Conservation (phyloP, 768 basidiomycete species). For the Pisolithus microcarpus region DNA sequence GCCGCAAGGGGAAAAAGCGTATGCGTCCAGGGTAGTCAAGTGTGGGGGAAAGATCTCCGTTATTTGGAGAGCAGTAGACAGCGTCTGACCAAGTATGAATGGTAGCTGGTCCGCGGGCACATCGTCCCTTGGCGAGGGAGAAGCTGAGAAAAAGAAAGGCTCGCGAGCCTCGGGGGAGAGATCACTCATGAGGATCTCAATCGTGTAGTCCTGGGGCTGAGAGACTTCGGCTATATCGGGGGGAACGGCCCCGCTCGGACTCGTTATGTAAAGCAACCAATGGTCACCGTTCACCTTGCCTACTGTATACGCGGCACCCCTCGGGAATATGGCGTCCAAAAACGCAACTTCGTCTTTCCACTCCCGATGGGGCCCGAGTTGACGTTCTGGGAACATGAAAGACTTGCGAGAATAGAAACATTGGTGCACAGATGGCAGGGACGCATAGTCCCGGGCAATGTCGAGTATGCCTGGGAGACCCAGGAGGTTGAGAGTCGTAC, state of each 20-base stretch:
- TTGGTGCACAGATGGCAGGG: conserved; percentile 66
- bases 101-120: conserved; percentile 34
- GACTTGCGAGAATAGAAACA: conserved; percentile 98
- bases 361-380: conserved; percentile 84
- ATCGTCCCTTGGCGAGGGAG: conserved; percentile 42
- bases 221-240: conserved; percentile 10
- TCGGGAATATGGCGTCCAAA: conserved; percentile 81
- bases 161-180: conserved; percentile 68
- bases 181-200: conserved; percentile 97
- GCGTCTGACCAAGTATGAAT: conserved; percentile 22
- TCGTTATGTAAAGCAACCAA: conserved; percentile 93
- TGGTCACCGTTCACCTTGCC: conserved; percentile 98
- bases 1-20: conserved; percentile 91
- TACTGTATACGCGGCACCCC: conserved; percentile 91
- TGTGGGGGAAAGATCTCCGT: conserved; percentile 71
- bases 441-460: conserved; percentile 70
- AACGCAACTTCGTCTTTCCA: conserved; percentile 93
- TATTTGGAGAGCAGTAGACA: conserved; percentile 75
- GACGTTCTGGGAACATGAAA: conserved; percentile 99
- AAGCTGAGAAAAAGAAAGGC: conserved; percentile 60
- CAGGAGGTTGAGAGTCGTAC: conserved; percentile 94
- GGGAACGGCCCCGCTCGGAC: conserved; percentile 34
- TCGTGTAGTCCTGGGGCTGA: conserved; percentile 72
- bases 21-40: conserved; percentile 83
- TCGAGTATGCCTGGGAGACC: conserved; percentile 92